Conservation (phyloP, 1,284 basidiomycete species). For the Inonotus hispidus region DNA sequence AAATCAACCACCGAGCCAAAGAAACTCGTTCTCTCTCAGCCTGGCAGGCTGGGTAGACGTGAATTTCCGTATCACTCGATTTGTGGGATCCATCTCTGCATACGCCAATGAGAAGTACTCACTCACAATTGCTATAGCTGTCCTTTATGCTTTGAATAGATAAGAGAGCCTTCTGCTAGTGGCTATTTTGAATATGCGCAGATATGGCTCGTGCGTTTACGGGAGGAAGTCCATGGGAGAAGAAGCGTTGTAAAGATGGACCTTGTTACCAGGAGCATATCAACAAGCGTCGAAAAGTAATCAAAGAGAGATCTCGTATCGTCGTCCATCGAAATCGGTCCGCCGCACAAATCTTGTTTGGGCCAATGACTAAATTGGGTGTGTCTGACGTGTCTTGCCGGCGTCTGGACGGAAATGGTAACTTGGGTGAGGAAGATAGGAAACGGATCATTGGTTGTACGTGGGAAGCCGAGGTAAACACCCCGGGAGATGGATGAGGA, state of each 20-base stretch:
- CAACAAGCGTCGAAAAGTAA: background rate
- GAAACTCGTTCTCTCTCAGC: too few species aligned
- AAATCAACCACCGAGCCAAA: too few species aligned
- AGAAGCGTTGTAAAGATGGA: background rate
- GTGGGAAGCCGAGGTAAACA: background rate
- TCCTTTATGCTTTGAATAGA: background rate
- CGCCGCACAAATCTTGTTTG: background rate
- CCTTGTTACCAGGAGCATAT: background rate
- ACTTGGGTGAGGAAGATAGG: background rate
- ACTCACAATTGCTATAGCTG: too few species aligned
- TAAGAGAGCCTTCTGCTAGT: background rate
- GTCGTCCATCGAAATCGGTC: background rate
- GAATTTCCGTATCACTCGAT: too few species aligned
- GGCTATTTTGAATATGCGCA: background rate
- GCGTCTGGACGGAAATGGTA: background rate
- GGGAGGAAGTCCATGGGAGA: background rate
- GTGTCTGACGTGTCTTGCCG: background rate
- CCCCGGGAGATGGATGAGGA: background rate
- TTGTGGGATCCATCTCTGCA: too few species aligned
- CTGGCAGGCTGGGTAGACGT: too few species aligned
- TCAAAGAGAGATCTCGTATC: background rate
- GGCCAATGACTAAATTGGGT: background rate
- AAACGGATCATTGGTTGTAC: background rate
- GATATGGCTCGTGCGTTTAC: background rate
- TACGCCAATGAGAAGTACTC: too few species aligned